Conservation (phyloP, 768 basidiomycete genomes). For the Chlorophyllum brunneum region DNA sequence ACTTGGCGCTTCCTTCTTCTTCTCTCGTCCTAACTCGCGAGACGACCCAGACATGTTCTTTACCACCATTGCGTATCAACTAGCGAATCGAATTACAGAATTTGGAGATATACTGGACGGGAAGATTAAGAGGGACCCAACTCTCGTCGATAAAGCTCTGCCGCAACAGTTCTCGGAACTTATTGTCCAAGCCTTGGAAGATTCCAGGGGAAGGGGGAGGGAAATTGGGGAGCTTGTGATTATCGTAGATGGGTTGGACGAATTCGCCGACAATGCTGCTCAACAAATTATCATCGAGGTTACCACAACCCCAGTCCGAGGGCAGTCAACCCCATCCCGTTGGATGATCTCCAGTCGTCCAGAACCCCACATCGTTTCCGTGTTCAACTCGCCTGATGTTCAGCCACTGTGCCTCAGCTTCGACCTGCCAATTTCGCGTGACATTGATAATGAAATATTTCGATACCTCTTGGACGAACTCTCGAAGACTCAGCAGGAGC, state of each 20-base stretch:
- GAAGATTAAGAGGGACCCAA: neutral
- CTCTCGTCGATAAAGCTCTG: neutral
- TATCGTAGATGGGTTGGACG: neutral
- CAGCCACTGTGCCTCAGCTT: neutral
- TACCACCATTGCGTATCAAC: neutral
- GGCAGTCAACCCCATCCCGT: neutral
- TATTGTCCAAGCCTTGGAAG: neutral
- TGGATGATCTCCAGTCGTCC: slow-evolving; percentile 2
- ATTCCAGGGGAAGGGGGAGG: neutral
- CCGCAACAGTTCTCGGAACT: neutral
- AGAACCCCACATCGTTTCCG: neutral
- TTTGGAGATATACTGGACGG: neutral
- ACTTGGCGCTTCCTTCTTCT: slow-evolving; percentile 1
- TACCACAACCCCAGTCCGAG: neutral
- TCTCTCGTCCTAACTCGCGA: neutral
- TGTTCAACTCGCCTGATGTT: neutral
- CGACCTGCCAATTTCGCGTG: neutral
- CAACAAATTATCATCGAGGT: neutral
- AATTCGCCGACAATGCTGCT: neutral
- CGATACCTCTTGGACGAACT: neutral
- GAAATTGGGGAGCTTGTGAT: neutral
- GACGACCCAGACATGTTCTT: neutral
- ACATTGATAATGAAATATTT: neutral
- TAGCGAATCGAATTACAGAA: neutral
- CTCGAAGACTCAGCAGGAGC: neutral